Evolutionary conservation across 148 eudicot genomes (phyloP), one percentile per base, ranked within the genome.

Genomic region (Bassia scoparia): DNA sequence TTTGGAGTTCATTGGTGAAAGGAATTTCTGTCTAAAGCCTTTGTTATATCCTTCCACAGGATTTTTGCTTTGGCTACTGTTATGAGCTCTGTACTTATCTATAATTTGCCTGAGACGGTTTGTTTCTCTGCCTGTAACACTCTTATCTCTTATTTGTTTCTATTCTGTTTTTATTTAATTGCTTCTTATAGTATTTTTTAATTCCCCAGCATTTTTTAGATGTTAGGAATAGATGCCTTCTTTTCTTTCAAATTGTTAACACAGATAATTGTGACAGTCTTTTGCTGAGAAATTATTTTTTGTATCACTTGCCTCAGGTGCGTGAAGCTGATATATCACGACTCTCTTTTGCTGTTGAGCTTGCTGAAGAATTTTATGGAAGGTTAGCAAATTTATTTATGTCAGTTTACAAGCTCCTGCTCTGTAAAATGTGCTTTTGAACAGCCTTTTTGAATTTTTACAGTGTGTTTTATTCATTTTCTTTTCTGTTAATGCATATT

Each of bases 251-350:
- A 33, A 23, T 20, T 64, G 37, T 21, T 11, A 30, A 60, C 17
- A 26, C 24, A 6, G 8, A 54, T 13, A 9, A 20, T 56, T 56
- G 23, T 54, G 44, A 58, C 44, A 26, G 29, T 15, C 43, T 68
- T 33, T 8, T 49, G 23, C 14, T 56, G 35, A n/a, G 46, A 44
- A 68, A 11, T 43, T 16, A 34, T 27, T 52, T 3, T 27, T 52
- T 3, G 7, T 54, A 29, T 30, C 69, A 74, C 46, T 65, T 43
- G 76, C 63, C 68, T 76, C 65, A 92, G 96, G 85, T 91, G 54
- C 99, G 99, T 74, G 99, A 95, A 83, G 99, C 97, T 75, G 99
- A 95, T 77, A 91, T 95, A 81, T 95, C 99, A 31, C 86, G 99
- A 21, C 84, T 92, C 43, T 95, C 99, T 58, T 92, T 95, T 83